These are phyloP conservation scores for Fonsecaea multimorphosa DNA, from an alignment of 2,329 filamentous ascomycete species.

Conservation along the genomic window DNA sequence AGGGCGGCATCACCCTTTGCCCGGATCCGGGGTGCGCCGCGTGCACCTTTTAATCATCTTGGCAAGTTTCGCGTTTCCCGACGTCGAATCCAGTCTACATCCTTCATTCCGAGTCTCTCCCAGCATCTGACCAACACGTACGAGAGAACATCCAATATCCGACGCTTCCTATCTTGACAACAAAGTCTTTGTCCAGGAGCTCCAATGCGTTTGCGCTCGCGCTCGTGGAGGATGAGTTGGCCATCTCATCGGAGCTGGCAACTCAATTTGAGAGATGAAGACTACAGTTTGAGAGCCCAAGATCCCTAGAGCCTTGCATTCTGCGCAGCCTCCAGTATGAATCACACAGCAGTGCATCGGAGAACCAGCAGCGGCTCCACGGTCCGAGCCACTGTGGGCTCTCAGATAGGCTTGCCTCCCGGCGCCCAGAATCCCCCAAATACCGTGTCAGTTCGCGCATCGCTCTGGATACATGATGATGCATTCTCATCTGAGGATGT, in stretches of 20 bases:
- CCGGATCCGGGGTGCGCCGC: too few species aligned
- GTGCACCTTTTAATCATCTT: too few species aligned
- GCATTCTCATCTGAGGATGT: slow-evolving; percentile 78
- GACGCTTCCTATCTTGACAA: neutral
- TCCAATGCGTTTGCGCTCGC: slow-evolving; percentile 1
- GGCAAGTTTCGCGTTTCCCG: neutral
- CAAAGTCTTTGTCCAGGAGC: neutral
- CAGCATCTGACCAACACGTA: neutral
- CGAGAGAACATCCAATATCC: neutral
- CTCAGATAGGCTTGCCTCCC: slow-evolving; percentile 13
- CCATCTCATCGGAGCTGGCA: slow-evolving; percentile 3
- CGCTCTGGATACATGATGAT: slow-evolving; percentile 69
- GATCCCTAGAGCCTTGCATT: neutral
- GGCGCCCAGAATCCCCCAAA: neutral
- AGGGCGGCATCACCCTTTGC: neutral
- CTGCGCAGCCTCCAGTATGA: neutral
- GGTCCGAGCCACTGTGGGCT: slow-evolving; percentile 21
- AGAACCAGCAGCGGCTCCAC: slow-evolving; percentile 37
- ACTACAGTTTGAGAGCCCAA: neutral
- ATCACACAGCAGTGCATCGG: slow-evolving; percentile 14
- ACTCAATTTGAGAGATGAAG: neutral
- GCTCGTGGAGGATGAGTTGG: slow-evolving; percentile 2
- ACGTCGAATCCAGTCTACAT: neutral
- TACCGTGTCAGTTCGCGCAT: slow-evolving; percentile 30
- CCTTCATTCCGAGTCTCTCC: neutral